Percentiles rank a stretch among this genome's conserved stretches.
These are phyloP conservation scores for Pythium diclinum DNA, from an alignment of 352 stramenopile genomes.

Conservation along the genomic window DNA sequence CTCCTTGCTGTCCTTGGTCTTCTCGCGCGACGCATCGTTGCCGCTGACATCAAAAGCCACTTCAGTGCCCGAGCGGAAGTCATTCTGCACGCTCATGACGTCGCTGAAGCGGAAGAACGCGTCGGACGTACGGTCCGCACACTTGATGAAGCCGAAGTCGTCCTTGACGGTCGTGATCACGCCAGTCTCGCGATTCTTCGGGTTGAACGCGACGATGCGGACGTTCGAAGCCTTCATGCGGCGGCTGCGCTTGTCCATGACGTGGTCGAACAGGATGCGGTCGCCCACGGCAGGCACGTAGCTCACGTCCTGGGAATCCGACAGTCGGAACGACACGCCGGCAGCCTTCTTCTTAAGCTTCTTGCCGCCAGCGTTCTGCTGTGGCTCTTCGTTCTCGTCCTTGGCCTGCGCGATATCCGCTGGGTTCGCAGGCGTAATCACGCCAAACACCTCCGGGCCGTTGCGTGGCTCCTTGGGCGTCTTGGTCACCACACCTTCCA, in stretches of 20 bases:
- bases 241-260: conserved; percentile 65
- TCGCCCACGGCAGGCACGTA: conserved; percentile 63
- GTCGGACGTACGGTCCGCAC: conserved; percentile 54
- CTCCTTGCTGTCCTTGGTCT: conserved; percentile 19
- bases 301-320: conserved; percentile 59
- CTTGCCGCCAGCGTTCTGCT: conserved; percentile 20
- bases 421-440: conserved; percentile 36
- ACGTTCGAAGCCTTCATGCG: conserved; percentile 63
- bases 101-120: conserved; percentile 80
- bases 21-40: conserved; percentile 17
- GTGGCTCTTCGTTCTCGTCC: not conserved
- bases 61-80: conserved; percentile 55
- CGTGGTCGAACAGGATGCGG: conserved; percentile 61
- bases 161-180: conserved; percentile 70
- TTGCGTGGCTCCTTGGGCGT: conserved; percentile 65
- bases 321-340: conserved; percentile 48
- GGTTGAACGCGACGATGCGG: conserved; percentile 54
- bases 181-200: conserved; percentile 63
- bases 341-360: conserved; percentile 46
- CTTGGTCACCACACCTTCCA: conserved; percentile 61
- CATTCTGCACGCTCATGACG: conserved; percentile 53
- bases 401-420: conserved; percentile 4
- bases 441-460: conserved; percentile 50
- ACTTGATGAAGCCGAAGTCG: conserved; percentile 85
- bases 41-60: conserved; percentile 70